Evolutionary conservation across 108 stramenopile species (phyloP).

Genomic region (Aurantiochytrium sp.): DNA sequence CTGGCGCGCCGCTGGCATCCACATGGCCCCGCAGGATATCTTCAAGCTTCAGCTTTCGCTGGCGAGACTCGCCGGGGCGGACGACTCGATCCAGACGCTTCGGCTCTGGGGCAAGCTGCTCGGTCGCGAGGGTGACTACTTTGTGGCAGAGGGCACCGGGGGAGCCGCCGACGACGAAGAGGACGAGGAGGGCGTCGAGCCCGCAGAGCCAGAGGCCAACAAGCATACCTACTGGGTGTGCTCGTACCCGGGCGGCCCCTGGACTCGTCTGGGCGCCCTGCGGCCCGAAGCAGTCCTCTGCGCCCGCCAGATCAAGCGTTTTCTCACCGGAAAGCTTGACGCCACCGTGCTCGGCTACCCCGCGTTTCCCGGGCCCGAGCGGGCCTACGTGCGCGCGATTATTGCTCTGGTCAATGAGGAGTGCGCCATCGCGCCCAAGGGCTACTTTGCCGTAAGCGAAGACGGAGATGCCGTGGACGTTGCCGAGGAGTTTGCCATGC

Average conservation of each 20-base stretch:
- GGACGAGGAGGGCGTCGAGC: slow-evolving; percentile 45
- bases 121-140: slow-evolving; percentile 46
- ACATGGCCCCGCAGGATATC: neutral
- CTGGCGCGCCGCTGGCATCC: slow-evolving; percentile 34
- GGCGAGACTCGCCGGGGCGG: slow-evolving; percentile 41
- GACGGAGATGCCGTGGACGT: slow-evolving; percentile 49
- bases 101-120: slow-evolving; percentile 53
- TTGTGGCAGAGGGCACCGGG: slow-evolving; percentile 45
- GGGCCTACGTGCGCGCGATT: slow-evolving; percentile 48
- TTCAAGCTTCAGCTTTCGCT: slow-evolving; percentile 51
- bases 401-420: slow-evolving; percentile 58
- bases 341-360: slow-evolving; percentile 54
- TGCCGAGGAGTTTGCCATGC: slow-evolving; percentile 51
- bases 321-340: slow-evolving; percentile 53
- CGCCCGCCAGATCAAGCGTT: slow-evolving; percentile 45
- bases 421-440: slow-evolving; percentile 48
- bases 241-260: slow-evolving; percentile 33
- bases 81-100: slow-evolving; percentile 41
- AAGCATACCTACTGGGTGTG: slow-evolving; percentile 58
- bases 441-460: slow-evolving; percentile 45
- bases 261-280: slow-evolving; percentile 54
- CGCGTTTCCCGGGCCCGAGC: slow-evolving; percentile 58
- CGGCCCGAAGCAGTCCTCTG: slow-evolving; percentile 47
- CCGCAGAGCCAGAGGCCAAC: slow-evolving; percentile 54
- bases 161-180: slow-evolving; percentile 39